These are phyloP conservation scores for Chrysanthemum makinoi DNA, from an alignment of 129 eudicot genomes.

Conservation along the genomic window DNA sequence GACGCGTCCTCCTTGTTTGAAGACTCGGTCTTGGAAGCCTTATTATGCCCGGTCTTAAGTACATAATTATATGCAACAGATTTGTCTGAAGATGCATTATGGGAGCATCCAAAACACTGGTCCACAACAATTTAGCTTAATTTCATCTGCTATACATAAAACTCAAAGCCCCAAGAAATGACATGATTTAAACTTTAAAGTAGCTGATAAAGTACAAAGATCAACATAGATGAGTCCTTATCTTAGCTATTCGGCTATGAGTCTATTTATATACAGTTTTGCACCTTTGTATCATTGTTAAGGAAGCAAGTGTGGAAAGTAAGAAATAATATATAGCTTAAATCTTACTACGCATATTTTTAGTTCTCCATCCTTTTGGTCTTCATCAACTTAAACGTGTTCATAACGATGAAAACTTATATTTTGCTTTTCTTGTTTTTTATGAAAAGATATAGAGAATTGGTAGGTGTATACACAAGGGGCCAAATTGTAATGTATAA, in stretches of 20 bases:
- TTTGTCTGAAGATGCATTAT: not conserved
- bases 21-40: too few species aligned
- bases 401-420: not conserved
- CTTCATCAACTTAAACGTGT: not conserved
- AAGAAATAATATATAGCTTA: not conserved
- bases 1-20: too few species aligned
- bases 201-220: constrained; percentile 27
- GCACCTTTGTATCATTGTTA: constrained; percentile 9
- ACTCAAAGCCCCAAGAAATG: constrained; percentile 18
- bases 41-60: too few species aligned
- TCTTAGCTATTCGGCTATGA: constrained; percentile 24
- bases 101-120: constrained; percentile 13
- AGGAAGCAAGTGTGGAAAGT: constrained; percentile 21
- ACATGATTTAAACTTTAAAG: constrained; percentile 20
- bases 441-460: not conserved
- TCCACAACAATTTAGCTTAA: constrained; percentile 8
- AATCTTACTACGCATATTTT: too few species aligned
- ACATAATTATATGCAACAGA: too few species aligned
- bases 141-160: not conserved
- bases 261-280: constrained; percentile 8
- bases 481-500: constrained; percentile 28
- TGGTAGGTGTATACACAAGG: not conserved
- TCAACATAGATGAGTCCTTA: constrained; percentile 21
- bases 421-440: too few species aligned
- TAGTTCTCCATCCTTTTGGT: not conserved